Evolutionary conservation across 2,329 filamentous ascomycete species (phyloP).

Genomic region (Neobulgaria alba): DNA sequence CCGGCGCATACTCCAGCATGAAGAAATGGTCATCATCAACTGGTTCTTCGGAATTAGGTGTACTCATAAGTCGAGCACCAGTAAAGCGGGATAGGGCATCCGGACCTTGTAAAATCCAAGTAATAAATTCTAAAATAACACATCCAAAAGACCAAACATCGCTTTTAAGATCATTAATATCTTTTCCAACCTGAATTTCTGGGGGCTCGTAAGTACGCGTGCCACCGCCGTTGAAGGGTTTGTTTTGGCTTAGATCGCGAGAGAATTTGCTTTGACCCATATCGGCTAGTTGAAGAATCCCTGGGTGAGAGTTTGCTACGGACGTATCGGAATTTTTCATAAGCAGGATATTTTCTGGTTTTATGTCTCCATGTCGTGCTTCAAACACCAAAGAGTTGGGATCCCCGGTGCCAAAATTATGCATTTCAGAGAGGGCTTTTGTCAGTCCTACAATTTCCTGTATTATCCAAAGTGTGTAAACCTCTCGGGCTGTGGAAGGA

Average conservation of each 20-base stretch:
- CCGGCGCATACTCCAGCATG: no score
- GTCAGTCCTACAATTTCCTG: neutral
- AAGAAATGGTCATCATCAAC: no score
- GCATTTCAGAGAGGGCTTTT: neutral
- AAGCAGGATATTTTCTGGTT: slow-evolving; percentile 1
- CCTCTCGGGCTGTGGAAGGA: neutral
- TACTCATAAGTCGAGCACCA: no score
- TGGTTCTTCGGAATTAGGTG: no score
- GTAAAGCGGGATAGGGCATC: no score
- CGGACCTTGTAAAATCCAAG: slow-evolving; percentile 25
- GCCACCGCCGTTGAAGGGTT: neutral
- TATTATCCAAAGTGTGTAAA: neutral
- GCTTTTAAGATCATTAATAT: slow-evolving; percentile 9
- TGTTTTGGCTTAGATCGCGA: slow-evolving; percentile 1
- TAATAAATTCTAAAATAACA: slow-evolving; percentile 23
- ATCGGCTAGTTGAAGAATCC: slow-evolving; percentile 17
- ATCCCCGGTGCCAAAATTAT: neutral
- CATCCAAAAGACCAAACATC: slow-evolving; percentile 28
- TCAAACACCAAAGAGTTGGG: neutral
- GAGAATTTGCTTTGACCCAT: slow-evolving; percentile 17
- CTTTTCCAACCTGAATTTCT: slow-evolving; percentile 23
- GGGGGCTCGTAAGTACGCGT: slow-evolving; percentile 31
- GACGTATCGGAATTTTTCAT: no score
- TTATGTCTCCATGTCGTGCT: neutral
- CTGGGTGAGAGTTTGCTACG: no score